These are phyloP conservation scores for Phytophthora pseudosyringae DNA, from an alignment of 352 stramenopile species.

Conservation along the genomic window DNA sequence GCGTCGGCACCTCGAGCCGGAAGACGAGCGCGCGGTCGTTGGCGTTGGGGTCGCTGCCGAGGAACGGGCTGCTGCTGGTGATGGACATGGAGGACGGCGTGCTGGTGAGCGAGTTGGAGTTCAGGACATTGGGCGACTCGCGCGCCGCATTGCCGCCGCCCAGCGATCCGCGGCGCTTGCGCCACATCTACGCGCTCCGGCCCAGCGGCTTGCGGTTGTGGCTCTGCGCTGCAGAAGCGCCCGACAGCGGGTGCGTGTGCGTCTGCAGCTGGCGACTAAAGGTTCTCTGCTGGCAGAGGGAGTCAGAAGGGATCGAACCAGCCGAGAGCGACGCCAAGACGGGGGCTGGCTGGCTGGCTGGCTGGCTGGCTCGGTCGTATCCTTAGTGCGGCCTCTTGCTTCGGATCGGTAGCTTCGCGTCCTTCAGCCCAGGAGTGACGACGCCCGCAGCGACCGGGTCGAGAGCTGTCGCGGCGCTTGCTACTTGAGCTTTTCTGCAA, in stretches of 20 bases:
- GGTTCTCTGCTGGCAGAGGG: slow-evolving; percentile 22
- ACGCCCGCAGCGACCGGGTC: slow-evolving; percentile 8
- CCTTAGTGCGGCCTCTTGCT: not conserved
- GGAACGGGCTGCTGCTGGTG: slow-evolving; percentile 56
- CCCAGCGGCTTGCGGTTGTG: too few relatives aligned
- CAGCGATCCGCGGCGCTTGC: slow-evolving; percentile 61
- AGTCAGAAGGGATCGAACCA: slow-evolving; percentile 10
- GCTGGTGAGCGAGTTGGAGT: slow-evolving; percentile 46
- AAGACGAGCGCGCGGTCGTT: slow-evolving; percentile 74
- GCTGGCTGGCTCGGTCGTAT: not conserved
- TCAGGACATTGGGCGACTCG: slow-evolving; percentile 38
- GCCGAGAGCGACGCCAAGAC: not conserved
- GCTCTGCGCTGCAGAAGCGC: too few relatives aligned
- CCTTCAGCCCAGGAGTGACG: not conserved
- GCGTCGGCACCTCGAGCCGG: slow-evolving; percentile 72
- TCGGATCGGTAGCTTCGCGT: too few relatives aligned
- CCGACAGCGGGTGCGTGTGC: not conserved
- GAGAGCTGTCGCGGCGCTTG: slow-evolving; percentile 14
- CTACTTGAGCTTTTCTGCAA: slow-evolving; percentile 26
- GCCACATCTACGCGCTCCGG: slow-evolving; percentile 45
- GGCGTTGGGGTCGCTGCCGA: slow-evolving; percentile 59
- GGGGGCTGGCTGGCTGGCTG: not conserved
- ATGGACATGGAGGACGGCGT: slow-evolving; percentile 51
- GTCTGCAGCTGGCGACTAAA: slow-evolving; percentile 4
- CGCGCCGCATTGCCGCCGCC: slow-evolving; percentile 37